Base-by-base conservation (phyloP, 176 grass and related monocot genomes). In the Avena sativa region DNA sequence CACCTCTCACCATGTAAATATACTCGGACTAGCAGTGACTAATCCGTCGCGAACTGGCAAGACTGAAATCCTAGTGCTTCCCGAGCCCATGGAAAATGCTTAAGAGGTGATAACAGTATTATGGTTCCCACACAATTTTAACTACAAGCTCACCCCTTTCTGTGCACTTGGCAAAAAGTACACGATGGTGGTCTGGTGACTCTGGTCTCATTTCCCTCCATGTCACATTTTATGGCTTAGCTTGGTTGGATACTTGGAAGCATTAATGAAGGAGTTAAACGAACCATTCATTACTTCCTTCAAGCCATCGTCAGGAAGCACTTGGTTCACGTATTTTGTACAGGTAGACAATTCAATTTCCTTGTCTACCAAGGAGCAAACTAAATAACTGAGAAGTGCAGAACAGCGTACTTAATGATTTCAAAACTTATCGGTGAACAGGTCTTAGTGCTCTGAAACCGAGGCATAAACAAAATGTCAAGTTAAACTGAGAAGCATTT, bases 181-280 rank as follows among this genome's bases (percentile, higher is more conserved):
- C 63, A 32, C 2, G 13, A 8, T 66, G 63, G 12, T 32, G 12
- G 63, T 66, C 63, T 66, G 62, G 62, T 30, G 25, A 30, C 5
- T 65, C 62, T 65, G 63, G 63, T 32, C 63, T 66, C 5, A 66
- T 66, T 66, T 66, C 63, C 26, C 26, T 66, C 63, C 63, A 66
- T 32, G 26, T 8, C 63, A 66, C 26, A 30, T 66, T 66, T 66
- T 66, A 66, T 66, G 26, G 12, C 63, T 15, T 66, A 66, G 12
- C 63, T 66, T 67, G 64, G 28, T 15, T 67, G 64, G 6, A 67
- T 67, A 67, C 30, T 36, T 67, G 64, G 14, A 67, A 36, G 64
- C 63, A 66, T 2, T 66, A 16, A 32, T 66, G 13, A 0, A 17
- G 28, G 30, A 17, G 64, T 36, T 67, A 32, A 66, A 67, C 17